Evolutionary conservation across 2,329 filamentous ascomycete species (phyloP).

Genomic region (Colletotrichum falcatum): DNA sequence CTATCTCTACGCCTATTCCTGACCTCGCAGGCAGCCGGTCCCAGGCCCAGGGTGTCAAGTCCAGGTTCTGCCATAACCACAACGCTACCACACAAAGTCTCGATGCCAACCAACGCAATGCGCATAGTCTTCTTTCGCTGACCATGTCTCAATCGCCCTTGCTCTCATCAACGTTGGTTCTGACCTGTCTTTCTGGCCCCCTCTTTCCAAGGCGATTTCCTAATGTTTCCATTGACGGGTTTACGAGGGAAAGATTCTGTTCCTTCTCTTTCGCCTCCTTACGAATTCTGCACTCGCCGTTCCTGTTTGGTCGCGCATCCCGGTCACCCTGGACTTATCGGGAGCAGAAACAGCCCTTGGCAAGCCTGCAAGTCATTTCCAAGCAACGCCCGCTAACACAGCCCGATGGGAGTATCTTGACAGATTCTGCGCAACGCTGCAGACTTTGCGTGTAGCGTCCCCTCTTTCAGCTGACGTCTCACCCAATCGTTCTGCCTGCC

Average conservation of each 20-base stretch:
- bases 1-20: neutral
- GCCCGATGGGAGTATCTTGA: neutral
- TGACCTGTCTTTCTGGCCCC: neutral
- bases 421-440: constrained; percentile 3
- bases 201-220: neutral
- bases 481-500: neutral
- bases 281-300: constrained; percentile 23
- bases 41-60: constrained; percentile 5
- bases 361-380: constrained; percentile 11
- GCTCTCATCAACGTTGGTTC: neutral
- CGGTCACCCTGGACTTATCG: neutral
- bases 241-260: constrained; percentile 19
- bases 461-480: neutral
- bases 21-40: neutral
- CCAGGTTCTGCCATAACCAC: neutral
- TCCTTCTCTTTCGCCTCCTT: constrained; percentile 19
- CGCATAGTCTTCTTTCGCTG: neutral
- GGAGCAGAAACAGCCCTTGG: neutral
- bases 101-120: neutral
- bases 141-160: neutral
- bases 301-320: neutral
- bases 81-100: neutral
- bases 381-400: neutral
- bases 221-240: constrained; percentile 14
- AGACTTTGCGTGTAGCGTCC: neutral